These are phyloP conservation scores for Pneumocystis murina DNA, from an alignment of 1,139 yeast genomes.

Conservation along the genomic window DNA sequence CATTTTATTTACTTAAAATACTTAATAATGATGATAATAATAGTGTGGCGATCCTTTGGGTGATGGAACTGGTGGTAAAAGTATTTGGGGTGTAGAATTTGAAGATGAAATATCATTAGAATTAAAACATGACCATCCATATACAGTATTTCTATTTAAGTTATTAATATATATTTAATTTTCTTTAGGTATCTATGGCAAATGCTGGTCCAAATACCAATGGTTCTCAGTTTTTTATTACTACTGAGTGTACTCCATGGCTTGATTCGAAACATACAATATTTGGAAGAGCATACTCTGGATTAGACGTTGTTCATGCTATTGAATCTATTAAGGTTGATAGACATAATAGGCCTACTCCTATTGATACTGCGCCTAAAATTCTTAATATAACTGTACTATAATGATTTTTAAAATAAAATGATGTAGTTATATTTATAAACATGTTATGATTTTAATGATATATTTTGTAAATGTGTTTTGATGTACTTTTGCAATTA, in stretches of 20 bases:
- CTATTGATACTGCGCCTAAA: constrained; percentile 20
- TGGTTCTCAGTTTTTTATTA: constrained; percentile 52
- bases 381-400: constrained; percentile 15
- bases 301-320: constrained; percentile 25
- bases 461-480: no score
- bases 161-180: constrained; percentile 28
- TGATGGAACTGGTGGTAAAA: constrained; percentile 37
- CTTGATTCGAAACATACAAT: constrained; percentile 45
- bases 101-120: constrained; percentile 31
- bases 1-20: background rate
- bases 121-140: constrained; percentile 31
- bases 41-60: constrained; percentile 36
- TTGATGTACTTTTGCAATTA: no score
- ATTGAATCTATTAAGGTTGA: constrained; percentile 23
- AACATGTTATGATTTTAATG: no score
- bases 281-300: constrained; percentile 38
- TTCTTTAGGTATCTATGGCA: constrained; percentile 35
- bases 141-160: constrained; percentile 20
- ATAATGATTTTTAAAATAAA: background rate
- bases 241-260: constrained; percentile 30
- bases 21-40: constrained; percentile 19
- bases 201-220: constrained; percentile 49
- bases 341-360: constrained; percentile 22
- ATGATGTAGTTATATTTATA: no score
- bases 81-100: constrained; percentile 30